Conservation (phyloP, 2,329 filamentous ascomycete genomes). For the Ilyonectria robusta region DNA sequence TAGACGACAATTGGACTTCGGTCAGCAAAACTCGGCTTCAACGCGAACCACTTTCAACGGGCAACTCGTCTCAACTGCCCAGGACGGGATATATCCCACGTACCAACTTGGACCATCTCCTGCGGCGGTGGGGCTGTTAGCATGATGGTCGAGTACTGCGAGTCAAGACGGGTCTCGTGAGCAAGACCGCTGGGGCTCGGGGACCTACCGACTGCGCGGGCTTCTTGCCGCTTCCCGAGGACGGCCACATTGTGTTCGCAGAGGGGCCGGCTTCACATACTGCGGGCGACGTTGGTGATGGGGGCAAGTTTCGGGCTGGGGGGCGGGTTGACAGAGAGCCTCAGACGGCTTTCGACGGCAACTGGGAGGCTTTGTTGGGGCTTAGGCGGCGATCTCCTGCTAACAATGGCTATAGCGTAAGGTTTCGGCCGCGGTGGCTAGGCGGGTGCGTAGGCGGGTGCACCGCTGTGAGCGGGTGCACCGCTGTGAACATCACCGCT, state of each 20-base stretch:
- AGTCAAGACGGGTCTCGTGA: conserved; percentile 39
- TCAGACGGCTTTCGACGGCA: conserved; percentile 25
- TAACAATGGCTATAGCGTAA: conserved; percentile 1
- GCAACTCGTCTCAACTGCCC: conserved; percentile 20
- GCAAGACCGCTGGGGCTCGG: conserved; percentile 34
- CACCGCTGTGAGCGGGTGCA: conserved; percentile 13
- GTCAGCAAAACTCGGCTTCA: conserved; percentile 44
- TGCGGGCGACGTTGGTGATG: conserved; percentile 25
- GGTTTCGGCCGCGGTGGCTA: background rate
- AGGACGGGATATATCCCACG: conserved; percentile 18
- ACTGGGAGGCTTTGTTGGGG: conserved; percentile 23
- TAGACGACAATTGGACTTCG: conserved; percentile 37
- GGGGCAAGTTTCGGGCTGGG: conserved; percentile 14
- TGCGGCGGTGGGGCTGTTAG: conserved; percentile 65
- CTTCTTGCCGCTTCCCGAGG: conserved; percentile 78
- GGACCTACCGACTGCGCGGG: conserved; percentile 76
- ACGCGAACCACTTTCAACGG: conserved; percentile 30
- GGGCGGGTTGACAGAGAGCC: conserved; percentile 10
- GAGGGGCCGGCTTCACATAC: conserved; percentile 40
- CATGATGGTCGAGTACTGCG: conserved; percentile 44
- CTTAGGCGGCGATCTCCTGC: conserved; percentile 24
- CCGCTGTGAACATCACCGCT: conserved; percentile 23
- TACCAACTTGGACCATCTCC: conserved; percentile 99
- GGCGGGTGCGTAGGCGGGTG: background rate
- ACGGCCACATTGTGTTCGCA: conserved; percentile 71